These are phyloP conservation scores for Paraconiothyrium sp. DNA, from an alignment of 2,329 filamentous ascomycete genomes.

Conservation along the genomic window DNA sequence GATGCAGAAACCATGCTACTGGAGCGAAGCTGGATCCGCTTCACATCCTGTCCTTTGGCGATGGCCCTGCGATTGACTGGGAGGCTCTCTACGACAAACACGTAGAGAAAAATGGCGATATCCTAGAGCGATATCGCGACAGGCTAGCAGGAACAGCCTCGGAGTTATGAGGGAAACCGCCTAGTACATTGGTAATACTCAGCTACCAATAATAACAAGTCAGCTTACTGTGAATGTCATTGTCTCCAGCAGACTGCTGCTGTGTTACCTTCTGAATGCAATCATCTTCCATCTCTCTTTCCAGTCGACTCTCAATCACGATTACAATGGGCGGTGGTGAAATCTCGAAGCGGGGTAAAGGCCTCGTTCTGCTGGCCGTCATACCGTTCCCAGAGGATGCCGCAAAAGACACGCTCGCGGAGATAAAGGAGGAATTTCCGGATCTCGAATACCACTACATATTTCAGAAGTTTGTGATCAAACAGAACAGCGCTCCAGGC, in stretches of 20 bases:
- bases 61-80: not conserved
- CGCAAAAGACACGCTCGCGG: slow-evolving; percentile 30
- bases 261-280: not conserved
- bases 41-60: too few relatives aligned
- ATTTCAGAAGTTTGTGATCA: slow-evolving; percentile 45
- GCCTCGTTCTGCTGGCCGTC: slow-evolving; percentile 52
- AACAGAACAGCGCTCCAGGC: slow-evolving; percentile 25
- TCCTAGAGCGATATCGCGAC: slow-evolving; percentile 7
- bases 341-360: slow-evolving; percentile 44
- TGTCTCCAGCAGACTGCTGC: not conserved
- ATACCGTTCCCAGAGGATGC: slow-evolving; percentile 51
- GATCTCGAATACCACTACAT: slow-evolving; percentile 45
- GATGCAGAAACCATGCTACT: not conserved
- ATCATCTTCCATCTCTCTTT: not conserved
- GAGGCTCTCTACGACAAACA: not conserved
- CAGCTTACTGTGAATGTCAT: not conserved
- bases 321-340: slow-evolving; percentile 58
- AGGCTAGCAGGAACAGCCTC: not conserved
- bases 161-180: not conserved
- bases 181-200: not conserved
- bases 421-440: slow-evolving; percentile 41
- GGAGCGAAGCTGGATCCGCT: not conserved
- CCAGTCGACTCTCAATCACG: not conserved
- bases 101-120: slow-evolving; percentile 6
- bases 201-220: slow-evolving; percentile 1